Conservation (phyloP, 2,329 filamentous ascomycete genomes). For the Pestalotiopsis sp. region DNA sequence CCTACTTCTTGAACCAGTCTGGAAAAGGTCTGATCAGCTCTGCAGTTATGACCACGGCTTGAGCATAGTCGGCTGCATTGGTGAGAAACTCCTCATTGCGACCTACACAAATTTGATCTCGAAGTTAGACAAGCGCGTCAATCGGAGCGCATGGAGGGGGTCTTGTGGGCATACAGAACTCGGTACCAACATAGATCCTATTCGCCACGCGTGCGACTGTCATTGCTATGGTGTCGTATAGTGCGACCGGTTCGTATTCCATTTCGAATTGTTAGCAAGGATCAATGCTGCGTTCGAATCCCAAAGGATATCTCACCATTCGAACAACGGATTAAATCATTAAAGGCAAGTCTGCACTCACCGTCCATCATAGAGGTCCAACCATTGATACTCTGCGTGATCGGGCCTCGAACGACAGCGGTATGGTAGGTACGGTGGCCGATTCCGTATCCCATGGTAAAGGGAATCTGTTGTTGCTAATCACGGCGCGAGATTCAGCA, state of each 20-base stretch:
- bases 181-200: constrained; percentile 13
- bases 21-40: constrained; percentile 14
- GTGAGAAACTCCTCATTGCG: constrained; percentile 15
- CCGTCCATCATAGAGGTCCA: constrained; percentile 11
- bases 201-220: constrained; percentile 14
- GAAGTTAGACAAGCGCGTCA: not conserved
- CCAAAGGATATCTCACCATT: not conserved
- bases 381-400: constrained; percentile 11
- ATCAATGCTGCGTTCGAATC: not conserved
- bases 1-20: constrained; percentile 14
- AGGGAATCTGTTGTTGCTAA: constrained; percentile 17
- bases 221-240: constrained; percentile 15
- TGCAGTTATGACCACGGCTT: constrained; percentile 14
- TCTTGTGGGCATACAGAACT: constrained; percentile 10
- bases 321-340: constrained; percentile 6
- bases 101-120: not conserved
- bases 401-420: constrained; percentile 13
- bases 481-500: not conserved
- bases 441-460: constrained; percentile 17
- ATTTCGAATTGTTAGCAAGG: not conserved
- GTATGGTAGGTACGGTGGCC: constrained; percentile 16
- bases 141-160: not conserved
- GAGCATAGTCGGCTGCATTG: constrained; percentile 11
- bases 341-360: constrained; percentile 7
- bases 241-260: constrained; percentile 5